A percentile compares a stretch with the other conserved stretches of the same genome.
These are phyloP conservation scores for Berkeleyomyces basicola DNA, from an alignment of 2,329 filamentous ascomycete species.

Conservation along the genomic window DNA sequence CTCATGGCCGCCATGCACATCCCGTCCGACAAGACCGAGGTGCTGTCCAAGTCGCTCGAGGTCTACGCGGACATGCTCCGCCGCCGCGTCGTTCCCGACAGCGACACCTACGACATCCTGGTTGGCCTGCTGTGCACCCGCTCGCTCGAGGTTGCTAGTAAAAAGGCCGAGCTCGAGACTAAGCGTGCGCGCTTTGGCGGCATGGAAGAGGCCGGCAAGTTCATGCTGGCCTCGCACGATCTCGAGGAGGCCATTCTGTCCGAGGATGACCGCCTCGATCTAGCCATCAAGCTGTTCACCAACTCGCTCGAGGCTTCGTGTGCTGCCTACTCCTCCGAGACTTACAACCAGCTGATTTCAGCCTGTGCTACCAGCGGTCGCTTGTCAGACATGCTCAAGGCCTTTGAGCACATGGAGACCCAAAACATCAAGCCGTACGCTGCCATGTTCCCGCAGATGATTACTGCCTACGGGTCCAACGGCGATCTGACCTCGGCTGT, in stretches of 20 bases:
- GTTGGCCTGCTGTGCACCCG: conserved; percentile 67
- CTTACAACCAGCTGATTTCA: conserved; percentile 70
- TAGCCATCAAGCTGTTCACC: conserved; percentile 75
- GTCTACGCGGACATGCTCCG: conserved; percentile 94
- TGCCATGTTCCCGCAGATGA: conserved; percentile 81
- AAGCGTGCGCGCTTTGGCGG: conserved; percentile 74
- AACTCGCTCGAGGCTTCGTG: conserved; percentile 47
- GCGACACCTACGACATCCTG: conserved; percentile 73
- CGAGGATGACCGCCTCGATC: conserved; percentile 72
- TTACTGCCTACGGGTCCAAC: conserved; percentile 70
- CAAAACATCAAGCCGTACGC: conserved; percentile 58
- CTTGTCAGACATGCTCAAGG: conserved; percentile 72
- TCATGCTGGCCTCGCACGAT: conserved; percentile 79
- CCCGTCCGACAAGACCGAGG: conserved; percentile 60
- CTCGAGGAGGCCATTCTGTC: conserved; percentile 70
- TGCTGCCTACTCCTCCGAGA: conserved; percentile 58
- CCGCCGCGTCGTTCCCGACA: conserved; percentile 64
- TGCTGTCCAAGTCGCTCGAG: conserved; percentile 80
- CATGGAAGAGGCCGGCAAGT: conserved; percentile 67
- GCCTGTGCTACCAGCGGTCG: conserved; percentile 72
- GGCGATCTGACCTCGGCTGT: conserved; percentile 78
- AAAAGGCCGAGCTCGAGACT: conserved; percentile 60
- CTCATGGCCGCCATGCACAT: conserved; percentile 72
- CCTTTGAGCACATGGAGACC: conserved; percentile 84
- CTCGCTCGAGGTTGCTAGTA: conserved; percentile 58